Base-by-base conservation (phyloP, 2,329 filamentous ascomycete genomes). In the Botrytis hyacinthi region DNA sequence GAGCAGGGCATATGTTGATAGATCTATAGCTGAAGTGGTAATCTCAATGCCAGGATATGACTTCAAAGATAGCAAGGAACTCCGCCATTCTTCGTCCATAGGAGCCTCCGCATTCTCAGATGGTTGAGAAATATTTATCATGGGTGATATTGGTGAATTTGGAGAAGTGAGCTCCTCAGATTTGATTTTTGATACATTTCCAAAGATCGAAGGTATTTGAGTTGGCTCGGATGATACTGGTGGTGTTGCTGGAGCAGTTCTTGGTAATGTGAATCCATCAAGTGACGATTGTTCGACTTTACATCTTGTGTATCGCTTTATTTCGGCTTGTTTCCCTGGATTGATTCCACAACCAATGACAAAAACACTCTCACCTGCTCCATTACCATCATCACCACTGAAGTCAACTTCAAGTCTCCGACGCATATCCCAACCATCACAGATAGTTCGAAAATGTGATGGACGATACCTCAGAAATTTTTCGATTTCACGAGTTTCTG, bases 391-490 rank as follows among this genome's bases (percentile, higher is more conserved):
- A 76, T 95, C 93, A 32, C 89, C 90, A 59, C 92, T 92, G 82
- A 98, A 98, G 80, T 99, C 96, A 3, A 97, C 93, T 78, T 96
- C 92, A 4, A 98, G 84, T 75, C 86, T 90, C 74, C 94, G 89
- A 71, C 90, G 90, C 95, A 98, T 98, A 79, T 98, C 93, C 95
- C 96, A 98, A 3, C 92, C 92, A 73, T 92, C 84, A 79, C 93
- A 98, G 1, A 89, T 85, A 78, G 90, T 91, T 35, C 91, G 90
- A 81, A 97, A 97, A 77, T 97, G 89, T 59, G 89, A 88, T 6
- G 95, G 95, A 77, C 89, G 91, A 78, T 92, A 90, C 0, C 84
- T 85, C 29, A 97, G 82, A 77, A 92, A 97, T 60, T 87, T 88
- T 78, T 97, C 92, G 71, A 97, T 94, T 81, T 97, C 93, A 67